Conservation (phyloP, 2,329 filamentous ascomycete species). For the Penicillium sp. region DNA sequence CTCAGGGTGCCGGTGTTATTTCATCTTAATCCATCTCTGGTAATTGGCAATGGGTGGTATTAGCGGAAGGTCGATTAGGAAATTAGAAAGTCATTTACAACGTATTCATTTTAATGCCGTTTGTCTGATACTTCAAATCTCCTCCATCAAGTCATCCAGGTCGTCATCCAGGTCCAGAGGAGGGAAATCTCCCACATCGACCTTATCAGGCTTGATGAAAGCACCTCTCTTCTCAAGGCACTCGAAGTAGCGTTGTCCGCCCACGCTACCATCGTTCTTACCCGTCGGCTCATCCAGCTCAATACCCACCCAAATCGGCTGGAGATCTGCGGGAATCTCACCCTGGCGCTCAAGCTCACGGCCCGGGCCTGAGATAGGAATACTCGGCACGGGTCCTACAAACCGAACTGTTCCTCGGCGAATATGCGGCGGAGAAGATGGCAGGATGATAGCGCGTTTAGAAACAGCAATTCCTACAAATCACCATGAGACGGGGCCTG, state of each 20-base stretch:
- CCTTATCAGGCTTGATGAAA: conserved; percentile 65
- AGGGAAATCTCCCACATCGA: conserved; percentile 65
- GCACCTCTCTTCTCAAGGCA: conserved; percentile 60
- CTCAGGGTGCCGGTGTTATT: conserved; percentile 1
- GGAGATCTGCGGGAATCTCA: conserved; percentile 23
- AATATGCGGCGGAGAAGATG: conserved; percentile 47
- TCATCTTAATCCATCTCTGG: conserved; percentile 11
- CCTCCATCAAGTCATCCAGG: conserved; percentile 59
- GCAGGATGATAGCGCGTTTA: conserved; percentile 50
- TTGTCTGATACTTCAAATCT: conserved; percentile 51
- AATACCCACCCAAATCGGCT: conserved; percentile 61
- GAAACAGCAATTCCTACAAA: conserved; percentile 46
- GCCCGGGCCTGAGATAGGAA: conserved; percentile 40
- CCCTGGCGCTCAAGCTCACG: conserved; percentile 22
- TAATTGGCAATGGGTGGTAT: conserved; percentile 10
- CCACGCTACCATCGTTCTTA: conserved; percentile 64
- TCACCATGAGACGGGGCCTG: conserved; percentile 1
- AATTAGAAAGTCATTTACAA: conserved; percentile 8
- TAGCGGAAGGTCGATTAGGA: conserved; percentile 2
- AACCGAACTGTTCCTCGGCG: conserved; percentile 50
- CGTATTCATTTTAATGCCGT: neutral
- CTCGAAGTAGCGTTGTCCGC: conserved; percentile 59
- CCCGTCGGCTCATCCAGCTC: conserved; percentile 67
- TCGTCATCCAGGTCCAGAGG: conserved; percentile 57
- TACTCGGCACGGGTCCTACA: conserved; percentile 46